Evolutionary conservation across 2,329 filamentous ascomycete genomes (phyloP).

Genomic region (Fusarium nodosum): DNA sequence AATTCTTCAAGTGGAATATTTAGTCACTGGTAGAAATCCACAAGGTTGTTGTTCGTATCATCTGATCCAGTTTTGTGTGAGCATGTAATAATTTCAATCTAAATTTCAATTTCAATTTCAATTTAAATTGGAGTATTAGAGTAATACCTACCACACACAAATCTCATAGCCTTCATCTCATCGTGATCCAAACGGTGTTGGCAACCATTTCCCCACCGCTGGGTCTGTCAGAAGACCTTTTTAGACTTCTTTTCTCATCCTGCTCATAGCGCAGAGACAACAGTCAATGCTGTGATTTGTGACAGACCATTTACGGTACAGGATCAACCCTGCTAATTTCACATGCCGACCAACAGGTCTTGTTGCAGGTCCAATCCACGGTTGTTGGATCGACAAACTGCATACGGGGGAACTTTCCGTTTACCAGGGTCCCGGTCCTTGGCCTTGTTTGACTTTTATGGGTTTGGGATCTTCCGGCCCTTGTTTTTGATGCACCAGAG

Average conservation of each 20-base stretch:
- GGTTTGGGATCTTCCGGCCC: background rate
- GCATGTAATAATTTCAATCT: background rate
- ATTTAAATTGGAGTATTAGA: no score
- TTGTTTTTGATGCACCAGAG: background rate
- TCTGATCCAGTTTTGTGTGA: background rate
- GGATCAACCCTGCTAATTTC: conserved; percentile 4
- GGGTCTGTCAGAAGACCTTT: background rate
- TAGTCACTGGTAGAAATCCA: background rate
- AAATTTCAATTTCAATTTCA: no score
- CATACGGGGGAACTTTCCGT: background rate
- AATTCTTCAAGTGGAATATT: no score
- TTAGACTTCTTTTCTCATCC: background rate
- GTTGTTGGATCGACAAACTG: background rate
- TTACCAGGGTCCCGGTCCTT: background rate
- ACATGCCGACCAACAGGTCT: conserved; percentile 3
- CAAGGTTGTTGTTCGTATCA: background rate
- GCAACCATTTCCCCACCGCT: background rate
- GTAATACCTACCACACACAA: background rate
- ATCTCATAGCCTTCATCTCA: background rate
- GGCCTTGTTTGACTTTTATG: background rate
- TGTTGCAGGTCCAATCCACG: background rate
- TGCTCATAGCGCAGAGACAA: background rate
- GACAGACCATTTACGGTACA: background rate
- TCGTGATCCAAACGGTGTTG: background rate
- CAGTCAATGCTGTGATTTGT: background rate